Base-by-base conservation (phyloP, 345 rosid genomes). In the Eucalyptus brandiana region DNA sequence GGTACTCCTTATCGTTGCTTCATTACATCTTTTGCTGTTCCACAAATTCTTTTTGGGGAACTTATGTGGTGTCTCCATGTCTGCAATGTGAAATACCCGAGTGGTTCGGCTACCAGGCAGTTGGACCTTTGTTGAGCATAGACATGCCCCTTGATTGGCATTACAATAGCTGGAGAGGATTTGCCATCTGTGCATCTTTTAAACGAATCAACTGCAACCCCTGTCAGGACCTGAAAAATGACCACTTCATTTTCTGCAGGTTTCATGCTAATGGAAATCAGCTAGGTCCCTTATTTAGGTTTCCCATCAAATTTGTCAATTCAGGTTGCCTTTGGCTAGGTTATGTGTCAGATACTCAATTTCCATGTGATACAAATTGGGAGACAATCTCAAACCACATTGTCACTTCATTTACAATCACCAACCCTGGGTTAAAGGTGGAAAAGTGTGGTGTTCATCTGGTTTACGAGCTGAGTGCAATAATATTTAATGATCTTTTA, bases 101-200 rank as follows among this genome's bases (percentile, higher is more conserved):
- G 34, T 13, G 69, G 69, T 62, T 62, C 2, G 0, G 34, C 69
- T 28, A 28, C 34, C 69, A 62, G 3, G n/a, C 34, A 12, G 3
- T 62, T 62, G 69, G 32, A 12, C 32, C 69, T 62, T 62, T 0
- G 18, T 30, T 62, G 69, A 28, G 34, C 8, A 62, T 62, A 30
- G 9, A 6, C 34, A 62, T 62, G 69, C 15, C 69, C n/a, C 32
- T 5, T 62, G 0, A 62, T 62, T 30, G 69, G 69, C 8, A 11
- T 28, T 0, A 62, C 0, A 0, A 12, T 13, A 28, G 8, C 0
- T 6, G 34, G 69, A 62, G 9, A 28, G 69, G 69, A 62, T 28
- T 62, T 28, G 9, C 69, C 69, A 62, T 62, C 0, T 62, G 32
- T 0, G 17, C 32, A 3, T 30, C 7, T 28, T 62, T 62, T 62